Conservation (phyloP, 768 basidiomycete species). For the Lanmaoa pseudosensibilis region DNA sequence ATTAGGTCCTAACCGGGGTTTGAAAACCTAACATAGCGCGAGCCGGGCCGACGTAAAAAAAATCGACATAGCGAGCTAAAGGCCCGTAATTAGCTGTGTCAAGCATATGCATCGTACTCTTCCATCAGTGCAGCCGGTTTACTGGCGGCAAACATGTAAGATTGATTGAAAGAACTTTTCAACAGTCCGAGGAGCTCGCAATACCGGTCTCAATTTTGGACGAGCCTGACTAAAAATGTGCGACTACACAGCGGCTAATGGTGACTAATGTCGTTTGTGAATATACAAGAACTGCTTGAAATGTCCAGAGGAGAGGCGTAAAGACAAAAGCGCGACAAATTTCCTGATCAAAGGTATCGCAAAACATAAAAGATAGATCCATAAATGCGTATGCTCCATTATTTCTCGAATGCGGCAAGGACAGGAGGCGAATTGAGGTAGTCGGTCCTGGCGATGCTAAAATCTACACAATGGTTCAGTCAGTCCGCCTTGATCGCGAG, state of each 20-base stretch:
- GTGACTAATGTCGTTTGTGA: background rate
- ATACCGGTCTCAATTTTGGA: too few relatives aligned
- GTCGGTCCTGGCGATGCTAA: conserved; percentile 8
- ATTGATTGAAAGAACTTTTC: too few relatives aligned
- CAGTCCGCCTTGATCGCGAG: background rate
- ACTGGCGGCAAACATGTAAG: too few relatives aligned
- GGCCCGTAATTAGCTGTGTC: too few relatives aligned
- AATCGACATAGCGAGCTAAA: too few relatives aligned
- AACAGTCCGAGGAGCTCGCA: too few relatives aligned
- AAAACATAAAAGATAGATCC: background rate
- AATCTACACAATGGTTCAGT: background rate
- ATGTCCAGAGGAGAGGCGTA: background rate
- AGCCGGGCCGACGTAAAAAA: too few relatives aligned
- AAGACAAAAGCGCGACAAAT: background rate
- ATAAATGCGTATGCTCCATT: background rate
- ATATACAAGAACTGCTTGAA: background rate
- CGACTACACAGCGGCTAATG: background rate
- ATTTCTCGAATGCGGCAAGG: conserved; percentile 20
- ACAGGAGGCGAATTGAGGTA: conserved; percentile 17
- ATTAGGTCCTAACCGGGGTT: too few relatives aligned
- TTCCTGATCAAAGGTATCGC: background rate
- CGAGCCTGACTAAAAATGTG: too few relatives aligned
- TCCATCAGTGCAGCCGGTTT: too few relatives aligned
- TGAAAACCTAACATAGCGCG: too few relatives aligned
- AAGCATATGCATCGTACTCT: too few relatives aligned